phyloP scores from a whole-genome alignment of 78 protist genomes.

The Paulinella micropora region DNA sequence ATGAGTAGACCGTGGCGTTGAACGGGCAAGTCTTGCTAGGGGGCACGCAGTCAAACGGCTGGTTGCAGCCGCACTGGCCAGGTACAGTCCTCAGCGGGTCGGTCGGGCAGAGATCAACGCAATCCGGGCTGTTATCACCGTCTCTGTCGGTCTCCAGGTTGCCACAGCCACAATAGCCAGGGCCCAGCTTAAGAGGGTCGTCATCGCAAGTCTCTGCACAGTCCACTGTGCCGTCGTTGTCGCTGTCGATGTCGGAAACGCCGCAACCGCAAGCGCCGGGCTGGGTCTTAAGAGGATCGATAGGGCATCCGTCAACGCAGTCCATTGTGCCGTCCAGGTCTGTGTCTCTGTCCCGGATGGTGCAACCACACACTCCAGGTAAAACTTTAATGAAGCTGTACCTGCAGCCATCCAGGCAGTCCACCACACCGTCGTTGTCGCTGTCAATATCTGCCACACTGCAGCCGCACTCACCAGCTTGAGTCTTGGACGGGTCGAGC shows the following conservation, averaged over 20 bases:
- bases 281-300: not conserved
- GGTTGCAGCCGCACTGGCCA: not conserved
- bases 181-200: not conserved
- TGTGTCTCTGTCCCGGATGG: not conserved
- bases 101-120: not conserved
- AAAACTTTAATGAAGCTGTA: no score
- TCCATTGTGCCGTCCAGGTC: not conserved
- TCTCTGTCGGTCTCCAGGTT: not conserved
- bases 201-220: no score
- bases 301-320: not conserved
- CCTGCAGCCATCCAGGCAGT: no score
- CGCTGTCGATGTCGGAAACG: no score
- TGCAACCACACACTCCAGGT: not conserved
- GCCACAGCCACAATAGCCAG: not conserved
- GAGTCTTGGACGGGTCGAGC: no score
- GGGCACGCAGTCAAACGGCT: no score
- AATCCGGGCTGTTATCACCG: not conserved
- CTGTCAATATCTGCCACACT: no score
- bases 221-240: no score
- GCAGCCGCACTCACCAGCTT: no score
- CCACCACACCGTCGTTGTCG: no score
- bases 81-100: not conserved
- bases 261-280: not conserved
- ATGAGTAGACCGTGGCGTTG: no score
- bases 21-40: no score